Base-by-base conservation (phyloP, 305 asterid species). In the Fraxinus xanthoxyloides region DNA sequence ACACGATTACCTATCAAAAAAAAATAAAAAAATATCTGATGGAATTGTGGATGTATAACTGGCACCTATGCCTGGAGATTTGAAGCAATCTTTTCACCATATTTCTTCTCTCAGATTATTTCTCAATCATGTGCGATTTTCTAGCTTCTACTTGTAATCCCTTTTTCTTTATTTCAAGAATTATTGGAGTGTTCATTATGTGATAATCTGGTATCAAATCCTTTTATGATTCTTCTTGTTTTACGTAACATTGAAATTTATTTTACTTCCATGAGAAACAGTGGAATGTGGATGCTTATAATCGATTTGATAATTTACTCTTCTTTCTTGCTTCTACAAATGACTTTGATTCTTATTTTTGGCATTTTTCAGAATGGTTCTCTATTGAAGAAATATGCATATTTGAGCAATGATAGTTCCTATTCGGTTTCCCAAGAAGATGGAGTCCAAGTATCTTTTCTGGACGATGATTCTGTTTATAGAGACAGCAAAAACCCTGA, bases 351-450 rank as follows among this genome's bases (percentile, higher is more conserved):
- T 74, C 76, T 79, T 82, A 80, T 84, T 80, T 84, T 88, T 76
- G 75, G 78, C 46, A 61, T 85, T 84, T 76, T 83, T 80, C 88
- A 97, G 99, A 97, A 97, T 88, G 98, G 92, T 85, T 87, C 88
- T 82, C 95, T 97, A 61, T 84, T 93, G 92, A 91, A 91, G 90
- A 94, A 84, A 77, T 91, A 86, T 82, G 88, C 95, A 72, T 94
- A 93, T 85, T 84, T 97, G 89, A 92, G 97, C 90, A 91, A 90
- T 86, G 98, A 91, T 83, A 97, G 99, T 92, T 87, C 93, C 89
- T 97, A 87, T 84, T 87, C 93, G 79, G 90, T 92, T 80, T 91
- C 90, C 77, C 91, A 63, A 23, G 98, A 97, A 86, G 99, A 97
- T 89, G 94, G 93, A 59, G 99, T 97, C 77, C 95, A 97, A 85